These are phyloP conservation scores for Aspergillus conjunctus DNA, from an alignment of 495 filamentous ascomycete species.

Conservation along the genomic window DNA sequence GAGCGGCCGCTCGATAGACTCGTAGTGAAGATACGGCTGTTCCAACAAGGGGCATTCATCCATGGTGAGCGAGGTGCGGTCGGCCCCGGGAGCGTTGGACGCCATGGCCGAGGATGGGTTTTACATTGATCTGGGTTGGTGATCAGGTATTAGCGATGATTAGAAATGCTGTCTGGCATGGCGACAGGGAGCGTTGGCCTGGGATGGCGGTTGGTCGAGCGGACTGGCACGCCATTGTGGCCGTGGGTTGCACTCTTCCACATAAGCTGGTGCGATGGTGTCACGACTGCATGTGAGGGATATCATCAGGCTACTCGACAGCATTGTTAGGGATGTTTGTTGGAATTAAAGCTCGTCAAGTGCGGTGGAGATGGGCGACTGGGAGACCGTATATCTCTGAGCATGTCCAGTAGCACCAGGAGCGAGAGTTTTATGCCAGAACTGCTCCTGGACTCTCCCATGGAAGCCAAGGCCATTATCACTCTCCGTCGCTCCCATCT, in stretches of 20 bases:
- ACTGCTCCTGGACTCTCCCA: too few species aligned
- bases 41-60: constrained; percentile 28
- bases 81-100: neutral
- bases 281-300: neutral
- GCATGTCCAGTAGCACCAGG: too few species aligned
- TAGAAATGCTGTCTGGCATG: constrained; percentile 31
- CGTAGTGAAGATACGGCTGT: constrained; percentile 12
- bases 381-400: too few species aligned
- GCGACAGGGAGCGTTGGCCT: neutral
- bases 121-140: neutral
- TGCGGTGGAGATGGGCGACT: too few species aligned
- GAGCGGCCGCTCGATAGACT: neutral
- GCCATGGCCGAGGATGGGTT: neutral
- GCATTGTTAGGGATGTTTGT: too few species aligned
- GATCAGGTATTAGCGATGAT: constrained; percentile 18
- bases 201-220: constrained; percentile 6
- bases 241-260: constrained; percentile 31
- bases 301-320: too few species aligned
- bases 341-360: too few species aligned
- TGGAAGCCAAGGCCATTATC: too few species aligned
- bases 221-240: constrained; percentile 38
- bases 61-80: neutral
- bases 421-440: too few species aligned
- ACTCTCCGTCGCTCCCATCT: too few species aligned
- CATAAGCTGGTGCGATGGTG: constrained; percentile 6